Evolutionary conservation across 2,329 filamentous ascomycete species (phyloP).

Genomic region (Penicillium sumatraense): DNA sequence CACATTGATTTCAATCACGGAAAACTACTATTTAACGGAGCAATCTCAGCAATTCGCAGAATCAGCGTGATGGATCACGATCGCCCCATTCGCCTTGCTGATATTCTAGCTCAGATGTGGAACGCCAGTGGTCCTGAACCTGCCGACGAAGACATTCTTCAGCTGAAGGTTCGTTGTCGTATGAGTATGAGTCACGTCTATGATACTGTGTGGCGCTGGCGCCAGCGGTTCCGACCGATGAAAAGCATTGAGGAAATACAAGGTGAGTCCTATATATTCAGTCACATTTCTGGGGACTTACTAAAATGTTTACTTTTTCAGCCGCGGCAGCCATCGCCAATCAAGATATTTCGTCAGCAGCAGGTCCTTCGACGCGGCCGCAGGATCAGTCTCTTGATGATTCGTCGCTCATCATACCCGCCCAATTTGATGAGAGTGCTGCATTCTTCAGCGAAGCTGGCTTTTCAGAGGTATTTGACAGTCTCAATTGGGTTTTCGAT

Average conservation of each 20-base stretch:
- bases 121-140: conserved; percentile 49
- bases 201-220: conserved; percentile 70
- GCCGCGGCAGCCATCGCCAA: conserved; percentile 37
- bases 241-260: conserved; percentile 66
- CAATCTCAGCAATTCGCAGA: conserved; percentile 61
- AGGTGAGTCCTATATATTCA: conserved; percentile 54
- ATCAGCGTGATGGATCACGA: conserved; percentile 67
- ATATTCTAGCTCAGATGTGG: conserved; percentile 69
- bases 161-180: conserved; percentile 65
- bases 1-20: conserved; percentile 60
- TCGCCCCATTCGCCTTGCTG: conserved; percentile 64
- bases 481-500: conserved; percentile 90
- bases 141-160: conserved; percentile 49
- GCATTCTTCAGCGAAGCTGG: conserved; percentile 49
- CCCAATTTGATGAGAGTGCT: conserved; percentile 41
- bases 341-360: conserved; percentile 37
- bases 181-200: conserved; percentile 70
- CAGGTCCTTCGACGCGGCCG: conserved; percentile 32
- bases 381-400: conserved; percentile 37
- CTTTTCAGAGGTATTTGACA: conserved; percentile 80
- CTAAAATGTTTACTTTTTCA: conserved; percentile 21
- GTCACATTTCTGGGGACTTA: conserved; percentile 2
- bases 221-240: conserved; percentile 66
- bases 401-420: conserved; percentile 36
- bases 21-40: conserved; percentile 60